Percentiles rank a stretch among this genome's conserved stretches.
Evolutionary conservation across 2,329 filamentous ascomycete species (phyloP).

Genomic region (Drechslerella stenobrocha): DNA sequence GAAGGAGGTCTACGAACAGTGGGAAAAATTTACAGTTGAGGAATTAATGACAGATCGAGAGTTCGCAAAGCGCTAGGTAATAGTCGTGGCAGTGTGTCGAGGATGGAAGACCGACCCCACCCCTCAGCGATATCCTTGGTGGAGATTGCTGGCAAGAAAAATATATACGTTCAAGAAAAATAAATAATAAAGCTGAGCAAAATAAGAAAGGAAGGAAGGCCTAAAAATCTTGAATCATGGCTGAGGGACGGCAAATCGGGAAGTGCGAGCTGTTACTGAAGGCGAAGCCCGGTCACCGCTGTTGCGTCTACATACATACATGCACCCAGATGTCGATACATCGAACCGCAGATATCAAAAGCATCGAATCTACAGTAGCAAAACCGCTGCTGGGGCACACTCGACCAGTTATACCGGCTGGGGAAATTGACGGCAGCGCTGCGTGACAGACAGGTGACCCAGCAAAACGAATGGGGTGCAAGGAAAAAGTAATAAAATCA

Average conservation of each 20-base stretch:
- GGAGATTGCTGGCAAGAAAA: constrained; percentile 23
- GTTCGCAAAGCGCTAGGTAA: constrained; percentile 37
- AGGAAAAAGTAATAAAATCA: constrained; percentile 14
- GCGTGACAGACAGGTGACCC: constrained; percentile 49
- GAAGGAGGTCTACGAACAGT: constrained; percentile 13
- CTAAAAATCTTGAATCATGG: constrained; percentile 11
- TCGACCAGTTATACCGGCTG: constrained; percentile 43
- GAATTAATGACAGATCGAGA: constrained; percentile 40
- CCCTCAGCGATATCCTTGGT: constrained; percentile 21
- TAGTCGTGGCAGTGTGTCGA: constrained; percentile 44
- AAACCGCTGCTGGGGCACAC: constrained; percentile 15
- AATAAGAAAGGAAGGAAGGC: constrained; percentile 15
- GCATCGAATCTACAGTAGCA: constrained; percentile 5
- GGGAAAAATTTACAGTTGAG: constrained; percentile 33
- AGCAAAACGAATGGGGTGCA: constrained; percentile 4
- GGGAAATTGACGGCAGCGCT: constrained; percentile 34
- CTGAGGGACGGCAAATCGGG: neutral
- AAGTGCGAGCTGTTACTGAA: constrained; percentile 8
- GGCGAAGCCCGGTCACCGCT: constrained; percentile 19
- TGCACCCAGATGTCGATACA: no score
- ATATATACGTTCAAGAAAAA: constrained; percentile 34
- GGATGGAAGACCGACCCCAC: constrained; percentile 32
- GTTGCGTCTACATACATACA: constrained; percentile 46
- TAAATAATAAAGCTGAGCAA: constrained; percentile 7
- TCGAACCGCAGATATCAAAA: constrained; percentile 26